These are phyloP conservation scores for Elongisporangium prolatum DNA, from an alignment of 352 stramenopile genomes.

Conservation along the genomic window DNA sequence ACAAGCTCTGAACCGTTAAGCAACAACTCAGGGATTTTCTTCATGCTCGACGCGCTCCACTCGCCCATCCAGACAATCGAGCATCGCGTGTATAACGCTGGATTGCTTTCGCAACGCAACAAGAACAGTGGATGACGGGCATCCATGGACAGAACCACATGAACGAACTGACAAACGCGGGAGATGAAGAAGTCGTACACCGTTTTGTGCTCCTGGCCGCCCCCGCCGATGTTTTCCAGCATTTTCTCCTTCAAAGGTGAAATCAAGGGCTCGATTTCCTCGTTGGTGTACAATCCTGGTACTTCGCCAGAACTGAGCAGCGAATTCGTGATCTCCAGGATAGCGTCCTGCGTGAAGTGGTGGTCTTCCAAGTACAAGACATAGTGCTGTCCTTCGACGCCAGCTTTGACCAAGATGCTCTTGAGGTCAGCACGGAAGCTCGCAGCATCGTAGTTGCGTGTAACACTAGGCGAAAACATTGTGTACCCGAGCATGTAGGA, in stretches of 20 bases:
- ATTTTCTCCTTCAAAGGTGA: conserved; percentile 87
- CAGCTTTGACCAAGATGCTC: conserved; percentile 78
- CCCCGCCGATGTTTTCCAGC: conserved; percentile 70
- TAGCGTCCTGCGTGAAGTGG: conserved; percentile 86
- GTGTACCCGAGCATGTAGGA: conserved; percentile 89
- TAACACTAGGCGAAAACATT: conserved; percentile 77
- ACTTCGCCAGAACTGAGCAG: conserved; percentile 90
- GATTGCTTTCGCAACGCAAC: conserved; percentile 91
- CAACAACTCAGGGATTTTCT: conserved; percentile 69
- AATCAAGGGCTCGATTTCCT: conserved; percentile 92
- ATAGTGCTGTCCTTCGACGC: conserved; percentile 75
- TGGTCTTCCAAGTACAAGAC: conserved; percentile 93
- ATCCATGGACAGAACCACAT: conserved; percentile 84
- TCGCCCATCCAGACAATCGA: conserved; percentile 93
- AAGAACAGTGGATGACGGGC: conserved; percentile 67
- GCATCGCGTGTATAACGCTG: conserved; percentile 90
- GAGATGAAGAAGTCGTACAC: conserved; percentile 93
- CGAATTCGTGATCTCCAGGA: conserved; percentile 92
- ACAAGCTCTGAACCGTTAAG: conserved; percentile 53
- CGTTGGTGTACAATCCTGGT: conserved; percentile 90
- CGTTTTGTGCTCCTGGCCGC: conserved; percentile 53
- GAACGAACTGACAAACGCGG: conserved; percentile 87
- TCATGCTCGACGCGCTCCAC: conserved; percentile 78
- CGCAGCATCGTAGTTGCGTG: conserved; percentile 62
- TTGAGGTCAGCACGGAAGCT: conserved; percentile 90